These are phyloP conservation scores for Brettanomyces anomalus DNA, from an alignment of 805 yeast genomes.

Conservation along the genomic window DNA sequence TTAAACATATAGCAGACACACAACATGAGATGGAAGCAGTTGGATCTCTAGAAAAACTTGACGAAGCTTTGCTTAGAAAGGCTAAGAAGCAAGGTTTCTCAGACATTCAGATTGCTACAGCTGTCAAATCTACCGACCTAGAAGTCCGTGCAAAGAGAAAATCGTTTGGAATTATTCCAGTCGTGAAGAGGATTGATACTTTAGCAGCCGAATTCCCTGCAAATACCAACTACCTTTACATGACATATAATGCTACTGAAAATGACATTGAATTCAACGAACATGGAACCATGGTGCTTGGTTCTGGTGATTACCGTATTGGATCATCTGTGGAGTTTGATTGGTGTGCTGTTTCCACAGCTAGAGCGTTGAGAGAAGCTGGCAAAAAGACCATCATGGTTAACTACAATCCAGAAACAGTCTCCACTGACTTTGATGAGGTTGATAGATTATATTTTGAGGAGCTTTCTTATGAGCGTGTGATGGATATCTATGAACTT, in stretches of 20 bases:
- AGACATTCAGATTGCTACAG: conserved; percentile 82
- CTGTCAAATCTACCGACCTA: conserved; percentile 64
- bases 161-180: conserved; percentile 73
- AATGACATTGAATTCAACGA: conserved; percentile 83
- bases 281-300: conserved; percentile 87
- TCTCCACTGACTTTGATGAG: conserved; percentile 96
- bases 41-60: conserved; percentile 49
- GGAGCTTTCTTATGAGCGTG: conserved; percentile 91
- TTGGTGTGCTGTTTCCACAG: conserved; percentile 98
- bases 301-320: conserved; percentile 98
- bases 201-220: conserved; percentile 99
- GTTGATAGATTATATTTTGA: conserved; percentile 96
- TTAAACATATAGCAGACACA: conserved; percentile 87
- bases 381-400: conserved; percentile 93
- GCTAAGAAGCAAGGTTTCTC: conserved; percentile 95
- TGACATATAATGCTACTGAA: conserved; percentile 86
- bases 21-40: conserved; percentile 68
- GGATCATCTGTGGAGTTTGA: conserved; percentile 98
- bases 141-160: conserved; percentile 80
- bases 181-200: conserved; percentile 94
- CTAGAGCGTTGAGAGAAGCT: conserved; percentile 80
- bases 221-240: conserved; percentile 87
- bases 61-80: conserved; percentile 58
- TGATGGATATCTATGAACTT: conserved; percentile 91
- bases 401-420: conserved; percentile 98